Evolutionary conservation across 2,329 filamentous ascomycete genomes (phyloP).

Genomic region (Macroventuria anomochaeta): DNA sequence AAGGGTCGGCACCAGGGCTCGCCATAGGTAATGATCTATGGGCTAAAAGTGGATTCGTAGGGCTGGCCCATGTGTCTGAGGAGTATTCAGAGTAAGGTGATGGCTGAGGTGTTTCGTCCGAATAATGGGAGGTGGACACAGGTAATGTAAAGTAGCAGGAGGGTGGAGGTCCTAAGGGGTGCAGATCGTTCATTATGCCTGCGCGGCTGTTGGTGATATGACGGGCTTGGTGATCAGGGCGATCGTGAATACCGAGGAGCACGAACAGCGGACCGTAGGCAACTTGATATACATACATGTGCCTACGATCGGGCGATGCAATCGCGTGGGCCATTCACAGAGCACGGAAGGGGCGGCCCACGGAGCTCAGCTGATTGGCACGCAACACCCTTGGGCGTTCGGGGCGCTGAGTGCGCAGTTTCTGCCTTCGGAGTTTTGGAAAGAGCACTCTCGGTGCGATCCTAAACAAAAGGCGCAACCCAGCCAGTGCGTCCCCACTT

Average conservation of each 20-base stretch:
- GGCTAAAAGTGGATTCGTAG: slow-evolving; percentile 47
- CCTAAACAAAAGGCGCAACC: slow-evolving; percentile 2
- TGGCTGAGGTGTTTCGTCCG: slow-evolving; percentile 39
- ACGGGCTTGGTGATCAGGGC: slow-evolving; percentile 10
- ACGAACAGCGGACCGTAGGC: slow-evolving; percentile 1
- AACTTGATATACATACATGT: slow-evolving; percentile 12
- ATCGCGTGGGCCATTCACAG: slow-evolving; percentile 1
- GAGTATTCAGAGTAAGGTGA: slow-evolving; percentile 34
- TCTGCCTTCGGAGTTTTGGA: slow-evolving; percentile 6
- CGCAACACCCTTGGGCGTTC: neutral
- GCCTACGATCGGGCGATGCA: slow-evolving; percentile 12
- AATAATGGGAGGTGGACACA: slow-evolving; percentile 38
- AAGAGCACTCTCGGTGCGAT: slow-evolving; percentile 4
- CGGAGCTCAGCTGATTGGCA: slow-evolving; percentile 11
- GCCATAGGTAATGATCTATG: slow-evolving; percentile 35
- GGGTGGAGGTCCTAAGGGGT: slow-evolving; percentile 12
- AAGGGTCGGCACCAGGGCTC: slow-evolving; percentile 33
- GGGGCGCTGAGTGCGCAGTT: slow-evolving; percentile 4
- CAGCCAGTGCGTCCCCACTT: slow-evolving; percentile 4
- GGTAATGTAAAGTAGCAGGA: slow-evolving; percentile 47
- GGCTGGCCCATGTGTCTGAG: slow-evolving; percentile 36
- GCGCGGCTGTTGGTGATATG: slow-evolving; percentile 22
- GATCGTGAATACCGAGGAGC: slow-evolving; percentile 4
- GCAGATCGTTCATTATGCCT: slow-evolving; percentile 18
- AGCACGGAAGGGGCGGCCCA: neutral